A percentile compares a stretch with the other conserved stretches of the same genome.
Conservation (phyloP, 2,329 filamentous ascomycete genomes). For the Rhynchosporium secalis region DNA sequence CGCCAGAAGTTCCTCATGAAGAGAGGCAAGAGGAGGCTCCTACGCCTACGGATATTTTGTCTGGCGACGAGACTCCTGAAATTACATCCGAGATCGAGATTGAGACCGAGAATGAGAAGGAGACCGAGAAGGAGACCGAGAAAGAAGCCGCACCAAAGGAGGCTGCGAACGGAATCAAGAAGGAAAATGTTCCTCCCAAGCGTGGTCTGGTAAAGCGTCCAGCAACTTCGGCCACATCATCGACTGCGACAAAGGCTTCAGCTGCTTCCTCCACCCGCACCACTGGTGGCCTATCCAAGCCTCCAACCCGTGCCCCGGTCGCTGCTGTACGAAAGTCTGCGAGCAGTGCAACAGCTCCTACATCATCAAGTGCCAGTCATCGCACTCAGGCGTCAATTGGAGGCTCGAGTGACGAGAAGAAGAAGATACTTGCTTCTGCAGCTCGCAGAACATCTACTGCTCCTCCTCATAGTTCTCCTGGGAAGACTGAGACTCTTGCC, state of each 20-base stretch:
- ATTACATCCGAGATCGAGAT: constrained; percentile 33
- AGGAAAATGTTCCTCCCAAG: constrained; percentile 38
- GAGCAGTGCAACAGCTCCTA: constrained; percentile 37
- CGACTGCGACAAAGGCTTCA: constrained; percentile 33
- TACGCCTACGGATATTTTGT: constrained; percentile 27
- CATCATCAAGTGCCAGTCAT: constrained; percentile 36
- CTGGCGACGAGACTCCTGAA: constrained; percentile 34
- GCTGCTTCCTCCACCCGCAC: constrained; percentile 35
- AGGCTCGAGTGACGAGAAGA: constrained; percentile 40
- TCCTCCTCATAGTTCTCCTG: constrained; percentile 31
- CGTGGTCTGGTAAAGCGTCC: constrained; percentile 35
- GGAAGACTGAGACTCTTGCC: constrained; percentile 34
- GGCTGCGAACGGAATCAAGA: constrained; percentile 35
- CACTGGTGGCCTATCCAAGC: constrained; percentile 39
- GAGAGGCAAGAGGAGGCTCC: constrained; percentile 33
- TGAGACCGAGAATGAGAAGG: constrained; percentile 32
- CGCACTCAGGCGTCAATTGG: constrained; percentile 35
- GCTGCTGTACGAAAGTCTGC: constrained; percentile 36
- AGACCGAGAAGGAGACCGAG: constrained; percentile 36
- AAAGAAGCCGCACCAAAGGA: constrained; percentile 33
- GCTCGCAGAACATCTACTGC: constrained; percentile 38
- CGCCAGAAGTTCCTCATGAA: constrained; percentile 27
- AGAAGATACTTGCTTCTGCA: constrained; percentile 32
- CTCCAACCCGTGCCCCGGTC: constrained; percentile 36
- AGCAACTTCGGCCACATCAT: constrained; percentile 28